Conservation (phyloP, 495 filamentous ascomycete species). For the Echria macrotheca region DNA sequence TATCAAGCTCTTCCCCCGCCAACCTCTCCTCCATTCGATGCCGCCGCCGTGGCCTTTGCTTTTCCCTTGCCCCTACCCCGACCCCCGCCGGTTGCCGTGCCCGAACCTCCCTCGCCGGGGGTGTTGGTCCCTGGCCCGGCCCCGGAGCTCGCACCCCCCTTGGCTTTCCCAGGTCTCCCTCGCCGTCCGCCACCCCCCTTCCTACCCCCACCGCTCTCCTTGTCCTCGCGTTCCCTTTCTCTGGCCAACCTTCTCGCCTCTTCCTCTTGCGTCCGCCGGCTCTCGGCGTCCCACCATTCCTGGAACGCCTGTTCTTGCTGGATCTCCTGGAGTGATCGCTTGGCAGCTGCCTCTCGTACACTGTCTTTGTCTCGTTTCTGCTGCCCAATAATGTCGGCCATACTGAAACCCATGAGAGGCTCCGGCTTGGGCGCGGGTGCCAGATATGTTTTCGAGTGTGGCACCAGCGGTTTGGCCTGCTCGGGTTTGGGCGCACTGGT, state of each 20-base stretch:
- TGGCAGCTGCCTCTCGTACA: constrained; percentile 75
- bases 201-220: constrained; percentile 15
- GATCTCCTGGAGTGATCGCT: constrained; percentile 84
- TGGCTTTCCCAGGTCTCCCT: constrained; percentile 24
- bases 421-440: constrained; percentile 42
- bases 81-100: background rate
- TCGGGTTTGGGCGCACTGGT: constrained; percentile 12
- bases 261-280: constrained; percentile 59
- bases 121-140: background rate
- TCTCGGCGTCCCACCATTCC: constrained; percentile 96
- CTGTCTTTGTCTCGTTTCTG: constrained; percentile 80
- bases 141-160: constrained; percentile 1
- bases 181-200: constrained; percentile 21
- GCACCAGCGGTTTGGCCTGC: constrained; percentile 27
- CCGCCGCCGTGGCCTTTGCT: constrained; percentile 6
- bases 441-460: constrained; percentile 49
- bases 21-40: background rate
- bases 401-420: constrained; percentile 58
- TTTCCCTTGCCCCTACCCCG: constrained; percentile 1
- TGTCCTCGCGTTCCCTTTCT: constrained; percentile 24
- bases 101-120: background rate
- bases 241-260: constrained; percentile 45
- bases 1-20: constrained; percentile 1
- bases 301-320: constrained; percentile 95
- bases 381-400: constrained; percentile 84